A percentile compares a stretch with the other conserved stretches of the same genome.
Conservation (phyloP, 140 eudicot species). For the Cichorium intybus region DNA sequence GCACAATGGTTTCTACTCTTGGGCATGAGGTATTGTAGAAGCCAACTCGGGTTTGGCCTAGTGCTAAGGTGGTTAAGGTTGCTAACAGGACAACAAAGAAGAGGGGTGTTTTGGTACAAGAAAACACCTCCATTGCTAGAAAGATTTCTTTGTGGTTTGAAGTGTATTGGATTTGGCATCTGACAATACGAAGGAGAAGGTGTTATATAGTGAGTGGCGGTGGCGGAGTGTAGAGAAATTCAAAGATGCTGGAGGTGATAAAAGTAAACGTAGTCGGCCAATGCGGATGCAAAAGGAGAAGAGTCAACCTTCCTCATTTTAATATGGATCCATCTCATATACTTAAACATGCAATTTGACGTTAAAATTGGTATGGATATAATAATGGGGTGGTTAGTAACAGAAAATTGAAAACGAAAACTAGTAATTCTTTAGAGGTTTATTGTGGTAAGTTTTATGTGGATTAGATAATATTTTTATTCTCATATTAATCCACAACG, state of each 20-base stretch:
- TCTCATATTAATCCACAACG: no score
- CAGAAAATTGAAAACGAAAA: no score
- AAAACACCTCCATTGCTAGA: not conserved
- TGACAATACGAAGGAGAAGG: not conserved
- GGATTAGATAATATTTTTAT: no score
- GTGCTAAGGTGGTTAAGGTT: slow-evolving; percentile 16
- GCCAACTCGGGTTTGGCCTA: slow-evolving; percentile 51
- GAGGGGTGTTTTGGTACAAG: no score
- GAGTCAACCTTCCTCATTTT: no score
- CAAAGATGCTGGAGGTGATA: not conserved
- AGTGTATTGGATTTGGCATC: not conserved
- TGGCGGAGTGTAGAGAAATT: not conserved
- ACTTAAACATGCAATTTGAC: no score
- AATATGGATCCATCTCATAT: no score
- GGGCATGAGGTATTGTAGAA: slow-evolving; percentile 48
- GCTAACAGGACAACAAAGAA: slow-evolving; percentile 2
- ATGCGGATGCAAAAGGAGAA: not conserved
- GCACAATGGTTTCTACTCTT: no score
- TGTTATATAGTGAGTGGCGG: slow-evolving; percentile 10
- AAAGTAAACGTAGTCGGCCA: slow-evolving; percentile 11
- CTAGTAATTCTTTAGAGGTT: no score
- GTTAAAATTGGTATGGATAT: no score
- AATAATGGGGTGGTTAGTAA: no score
- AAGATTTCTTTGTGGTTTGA: not conserved
- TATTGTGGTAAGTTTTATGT: no score